These are phyloP conservation scores for Cordyceps tenuipes DNA, from an alignment of 2,329 filamentous ascomycete genomes.

Conservation along the genomic window DNA sequence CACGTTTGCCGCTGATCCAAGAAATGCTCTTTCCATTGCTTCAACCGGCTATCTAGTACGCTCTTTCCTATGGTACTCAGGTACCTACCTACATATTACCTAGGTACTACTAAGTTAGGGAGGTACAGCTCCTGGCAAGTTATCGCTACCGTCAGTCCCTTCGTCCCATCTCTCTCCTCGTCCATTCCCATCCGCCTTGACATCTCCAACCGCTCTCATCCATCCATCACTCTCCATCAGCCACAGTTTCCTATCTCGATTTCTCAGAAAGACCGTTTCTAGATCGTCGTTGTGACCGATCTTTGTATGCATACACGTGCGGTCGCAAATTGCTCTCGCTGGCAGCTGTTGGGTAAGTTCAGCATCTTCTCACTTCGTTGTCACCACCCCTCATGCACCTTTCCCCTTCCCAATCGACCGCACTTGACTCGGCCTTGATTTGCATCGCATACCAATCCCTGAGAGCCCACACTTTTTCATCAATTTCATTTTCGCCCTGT, in stretches of 20 bases:
- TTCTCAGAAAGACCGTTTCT: constrained; percentile 4
- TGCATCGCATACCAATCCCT: not conserved
- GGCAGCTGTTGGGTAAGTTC: constrained; percentile 18
- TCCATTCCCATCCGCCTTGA: not conserved
- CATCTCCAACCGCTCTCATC: constrained; percentile 4
- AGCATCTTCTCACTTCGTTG: constrained; percentile 9
- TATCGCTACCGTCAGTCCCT: not conserved
- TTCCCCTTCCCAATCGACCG: not conserved
- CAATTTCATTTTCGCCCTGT: not conserved
- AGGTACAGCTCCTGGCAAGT: not conserved
- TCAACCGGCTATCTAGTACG: not conserved
- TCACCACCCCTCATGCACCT: not conserved
- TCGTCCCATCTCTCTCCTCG: not conserved
- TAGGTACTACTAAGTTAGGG: not conserved
- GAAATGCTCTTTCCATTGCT: not conserved
- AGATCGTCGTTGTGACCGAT: constrained; percentile 11
- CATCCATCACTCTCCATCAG: constrained; percentile 6
- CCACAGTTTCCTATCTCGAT: constrained; percentile 8
- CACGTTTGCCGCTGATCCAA: not conserved
- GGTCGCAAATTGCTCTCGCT: constrained; percentile 25
- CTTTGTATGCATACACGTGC: constrained; percentile 31
- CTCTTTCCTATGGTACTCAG: not conserved
- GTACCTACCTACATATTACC: no score
- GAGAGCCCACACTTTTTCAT: not conserved
- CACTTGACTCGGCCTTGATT: not conserved